Base-by-base conservation (phyloP, 148 eudicot genomes). In the Cornus florida region DNA sequence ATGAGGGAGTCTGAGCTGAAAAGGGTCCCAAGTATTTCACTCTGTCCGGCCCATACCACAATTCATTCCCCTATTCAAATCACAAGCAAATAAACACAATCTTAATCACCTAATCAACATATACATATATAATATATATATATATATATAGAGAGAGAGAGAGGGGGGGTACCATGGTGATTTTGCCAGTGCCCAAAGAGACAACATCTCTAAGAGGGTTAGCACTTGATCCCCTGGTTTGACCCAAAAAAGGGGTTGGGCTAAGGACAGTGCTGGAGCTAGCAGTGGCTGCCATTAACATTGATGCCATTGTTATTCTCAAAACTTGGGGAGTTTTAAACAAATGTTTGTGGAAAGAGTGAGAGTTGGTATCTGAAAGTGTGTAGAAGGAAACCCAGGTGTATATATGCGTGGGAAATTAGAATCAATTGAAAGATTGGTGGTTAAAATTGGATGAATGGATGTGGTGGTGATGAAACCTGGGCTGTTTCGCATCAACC, bases 41-140 rank as follows among this genome's bases (percentile, higher is more conserved):
- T 17, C 95, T 80, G 86, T 94, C 95, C 8, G 98, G 97, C 68
- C 97, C 98, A 76, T 94, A 94, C 98, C 98, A 94, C 82, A 94
- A 77, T 0, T 94, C 95, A 84, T 91, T 92, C 17, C 90, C 70
- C 98, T 94, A 59, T 77, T 56, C 50, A 69, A 80, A 71, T 43
- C 69, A 67, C 76, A 74, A 68, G 33, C 31, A 77, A 67, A 67
- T 14, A 67, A 16, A 12, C 41, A 78, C 19, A 43, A 17, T 24
- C 9, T 59, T 50, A 53, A 62, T n/a, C 22, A 62, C 23, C 66
- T 4, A 19, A 62, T 20, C 66, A 62, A 62, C 66, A 12, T 17
- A 12, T 12, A 41, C 5, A 41, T 41, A 41, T 41, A 41, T 17
- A 12, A 57, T 17, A 57, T 17, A 57, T 17, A 13, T 17, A 57